Evolutionary conservation across 2,329 filamentous ascomycete genomes (phyloP).

Genomic region (Xylariaceae sp.): DNA sequence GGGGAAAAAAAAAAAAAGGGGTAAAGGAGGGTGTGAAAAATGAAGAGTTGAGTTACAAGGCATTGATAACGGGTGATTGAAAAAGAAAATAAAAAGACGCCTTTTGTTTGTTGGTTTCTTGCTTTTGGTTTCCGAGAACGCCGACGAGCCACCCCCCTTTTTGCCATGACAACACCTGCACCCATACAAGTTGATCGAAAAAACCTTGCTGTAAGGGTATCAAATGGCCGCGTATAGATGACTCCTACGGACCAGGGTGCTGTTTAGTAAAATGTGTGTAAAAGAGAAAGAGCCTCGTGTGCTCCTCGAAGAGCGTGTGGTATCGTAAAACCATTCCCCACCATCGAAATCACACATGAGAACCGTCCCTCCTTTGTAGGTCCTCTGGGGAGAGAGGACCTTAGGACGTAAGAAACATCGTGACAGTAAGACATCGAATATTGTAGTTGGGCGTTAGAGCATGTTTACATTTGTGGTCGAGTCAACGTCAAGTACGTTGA

Average conservation of each 20-base stretch:
- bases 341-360: neutral
- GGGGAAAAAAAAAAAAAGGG: no score
- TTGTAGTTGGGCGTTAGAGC: conserved; percentile 1
- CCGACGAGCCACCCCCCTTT: conserved; percentile 2
- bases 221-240: conserved; percentile 5
- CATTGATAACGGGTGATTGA: neutral
- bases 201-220: conserved; percentile 10
- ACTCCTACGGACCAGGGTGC: neutral
- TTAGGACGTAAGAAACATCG: conserved; percentile 1
- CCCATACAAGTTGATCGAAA: neutral
- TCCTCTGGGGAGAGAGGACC: neutral
- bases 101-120: conserved; percentile 4
- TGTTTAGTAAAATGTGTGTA: neutral
- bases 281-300: neutral
- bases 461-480: neutral
- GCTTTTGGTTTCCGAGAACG: conserved; percentile 5
- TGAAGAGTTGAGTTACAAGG: no score
- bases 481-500: neutral
- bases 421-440: neutral
- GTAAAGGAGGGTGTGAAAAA: no score
- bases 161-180: neutral
- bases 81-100: neutral
- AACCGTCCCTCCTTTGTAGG: conserved; percentile 2
- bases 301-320: neutral
- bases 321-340: conserved; percentile 4